These are phyloP conservation scores for Dryadomyces quercivorus DNA, from an alignment of 2,329 filamentous ascomycete genomes.

Conservation along the genomic window DNA sequence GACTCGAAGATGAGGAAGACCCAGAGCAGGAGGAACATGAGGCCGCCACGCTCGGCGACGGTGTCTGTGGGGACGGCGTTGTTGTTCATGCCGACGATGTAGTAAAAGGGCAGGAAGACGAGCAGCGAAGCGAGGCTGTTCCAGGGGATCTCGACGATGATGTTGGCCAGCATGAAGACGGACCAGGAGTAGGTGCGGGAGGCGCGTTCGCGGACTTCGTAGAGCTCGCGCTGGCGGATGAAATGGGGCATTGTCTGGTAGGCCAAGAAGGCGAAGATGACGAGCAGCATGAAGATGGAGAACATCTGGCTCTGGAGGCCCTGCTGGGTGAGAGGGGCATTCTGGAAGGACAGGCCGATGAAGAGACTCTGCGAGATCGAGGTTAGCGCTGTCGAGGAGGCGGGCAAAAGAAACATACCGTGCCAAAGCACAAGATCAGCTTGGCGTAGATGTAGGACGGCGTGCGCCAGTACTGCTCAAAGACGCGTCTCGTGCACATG, in stretches of 20 bases:
- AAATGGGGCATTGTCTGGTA: conserved; percentile 57
- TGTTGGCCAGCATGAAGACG: conserved; percentile 52
- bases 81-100: conserved; percentile 50
- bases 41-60: conserved; percentile 55
- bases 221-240: conserved; percentile 51
- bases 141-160: conserved; percentile 57
- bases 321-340: conserved; percentile 41
- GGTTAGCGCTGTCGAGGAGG: neutral
- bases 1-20: conserved; percentile 62
- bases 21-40: conserved; percentile 73
- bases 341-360: conserved; percentile 53
- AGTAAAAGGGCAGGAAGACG: conserved; percentile 50
- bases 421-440: conserved; percentile 33
- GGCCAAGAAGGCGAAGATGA: conserved; percentile 48
- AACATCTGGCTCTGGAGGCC: conserved; percentile 57
- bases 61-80: conserved; percentile 53
- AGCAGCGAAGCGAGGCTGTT: conserved; percentile 27
- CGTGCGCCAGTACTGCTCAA: conserved; percentile 68
- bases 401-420: neutral
- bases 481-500: conserved; percentile 51
- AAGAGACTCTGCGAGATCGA: conserved; percentile 39
- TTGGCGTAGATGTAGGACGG: conserved; percentile 68
- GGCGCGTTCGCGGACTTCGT: conserved; percentile 54
- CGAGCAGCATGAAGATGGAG: conserved; percentile 40
- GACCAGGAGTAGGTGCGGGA: conserved; percentile 55